Evolutionary conservation across 2,329 filamentous ascomycete genomes (phyloP).

Genomic region (Phoma herbarum): DNA sequence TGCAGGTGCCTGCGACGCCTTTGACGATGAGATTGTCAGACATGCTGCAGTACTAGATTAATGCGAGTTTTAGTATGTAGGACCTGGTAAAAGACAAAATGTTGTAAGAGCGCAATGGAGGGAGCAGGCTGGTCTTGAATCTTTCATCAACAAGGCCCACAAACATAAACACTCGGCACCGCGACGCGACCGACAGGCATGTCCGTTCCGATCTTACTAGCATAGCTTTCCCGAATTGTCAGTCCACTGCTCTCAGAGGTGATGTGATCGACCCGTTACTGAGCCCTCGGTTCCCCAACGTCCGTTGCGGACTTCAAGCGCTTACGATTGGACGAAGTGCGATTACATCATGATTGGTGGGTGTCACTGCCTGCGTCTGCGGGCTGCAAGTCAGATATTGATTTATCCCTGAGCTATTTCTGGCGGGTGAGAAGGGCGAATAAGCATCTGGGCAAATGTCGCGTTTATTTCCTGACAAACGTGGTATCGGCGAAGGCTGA

Average conservation of each 20-base stretch:
- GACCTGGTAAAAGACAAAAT: background rate
- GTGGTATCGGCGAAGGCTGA: background rate
- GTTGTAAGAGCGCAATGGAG: background rate
- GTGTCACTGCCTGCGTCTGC: constrained; percentile 1
- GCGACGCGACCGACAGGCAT: constrained; percentile 17
- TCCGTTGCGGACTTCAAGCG: constrained; percentile 17
- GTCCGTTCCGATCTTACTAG: constrained; percentile 14
- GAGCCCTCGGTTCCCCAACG: constrained; percentile 22
- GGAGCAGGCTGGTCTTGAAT: constrained; percentile 10
- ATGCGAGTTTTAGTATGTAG: background rate
- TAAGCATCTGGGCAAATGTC: background rate
- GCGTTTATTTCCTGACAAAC: background rate
- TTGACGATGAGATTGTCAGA: constrained; percentile 47
- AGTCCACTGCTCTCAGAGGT: constrained; percentile 5
- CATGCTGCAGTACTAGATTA: constrained; percentile 29
- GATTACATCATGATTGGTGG: constrained; percentile 13
- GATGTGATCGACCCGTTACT: constrained; percentile 14
- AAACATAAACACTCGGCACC: constrained; percentile 19
- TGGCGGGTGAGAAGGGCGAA: background rate
- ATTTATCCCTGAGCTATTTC: background rate
- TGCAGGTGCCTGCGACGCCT: constrained; percentile 56
- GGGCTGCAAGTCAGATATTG: background rate
- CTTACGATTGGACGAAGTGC: constrained; percentile 9
- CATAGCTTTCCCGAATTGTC: constrained; percentile 16
- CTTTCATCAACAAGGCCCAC: constrained; percentile 12